phyloP scores from a whole-genome alignment of 2,329 filamentous ascomycete species.

The Colletotrichum sp. region DNA sequence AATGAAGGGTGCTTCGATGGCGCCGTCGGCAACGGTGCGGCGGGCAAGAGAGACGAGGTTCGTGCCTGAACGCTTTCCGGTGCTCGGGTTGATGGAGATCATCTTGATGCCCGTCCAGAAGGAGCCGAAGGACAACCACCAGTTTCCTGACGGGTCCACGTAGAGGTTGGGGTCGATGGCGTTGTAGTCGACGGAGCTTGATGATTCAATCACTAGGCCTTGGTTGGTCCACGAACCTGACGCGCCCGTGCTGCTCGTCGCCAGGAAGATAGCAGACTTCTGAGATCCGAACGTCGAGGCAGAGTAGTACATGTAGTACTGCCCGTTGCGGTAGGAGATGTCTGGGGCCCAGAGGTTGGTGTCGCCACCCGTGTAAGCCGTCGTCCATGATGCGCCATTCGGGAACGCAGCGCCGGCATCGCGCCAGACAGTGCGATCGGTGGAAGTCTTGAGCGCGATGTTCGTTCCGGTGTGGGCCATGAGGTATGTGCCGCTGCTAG shows the following conservation, averaged over 20 bases:
- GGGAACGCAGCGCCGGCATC: constrained; percentile 34
- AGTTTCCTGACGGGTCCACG: constrained; percentile 29
- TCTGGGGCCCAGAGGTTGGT: constrained; percentile 58
- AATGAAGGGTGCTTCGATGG: constrained; percentile 34
- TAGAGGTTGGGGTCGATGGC: constrained; percentile 34
- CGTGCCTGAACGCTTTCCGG: constrained; percentile 27
- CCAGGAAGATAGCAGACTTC: constrained; percentile 34
- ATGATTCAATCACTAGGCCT: constrained; percentile 31
- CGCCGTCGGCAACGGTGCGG: constrained; percentile 24
- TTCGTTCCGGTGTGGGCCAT: constrained; percentile 30
- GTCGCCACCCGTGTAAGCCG: constrained; percentile 31
- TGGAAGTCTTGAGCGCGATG: constrained; percentile 34
- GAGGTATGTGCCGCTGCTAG: constrained; percentile 29
- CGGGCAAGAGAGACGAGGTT: constrained; percentile 30
- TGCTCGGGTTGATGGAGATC: constrained; percentile 27
- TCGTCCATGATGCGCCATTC: constrained; percentile 34
- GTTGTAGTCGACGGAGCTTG: constrained; percentile 28
- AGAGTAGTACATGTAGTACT: constrained; percentile 38
- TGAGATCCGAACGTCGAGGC: constrained; percentile 32
- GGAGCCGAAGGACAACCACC: constrained; percentile 37
- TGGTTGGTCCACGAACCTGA: constrained; percentile 34
- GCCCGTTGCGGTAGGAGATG: constrained; percentile 41
- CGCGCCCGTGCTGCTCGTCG: constrained; percentile 31
- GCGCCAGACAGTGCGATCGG: constrained; percentile 34
- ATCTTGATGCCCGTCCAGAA: constrained; percentile 37